Conservation (phyloP, 2,329 filamentous ascomycete genomes). For the Boeremia lycopersici region DNA sequence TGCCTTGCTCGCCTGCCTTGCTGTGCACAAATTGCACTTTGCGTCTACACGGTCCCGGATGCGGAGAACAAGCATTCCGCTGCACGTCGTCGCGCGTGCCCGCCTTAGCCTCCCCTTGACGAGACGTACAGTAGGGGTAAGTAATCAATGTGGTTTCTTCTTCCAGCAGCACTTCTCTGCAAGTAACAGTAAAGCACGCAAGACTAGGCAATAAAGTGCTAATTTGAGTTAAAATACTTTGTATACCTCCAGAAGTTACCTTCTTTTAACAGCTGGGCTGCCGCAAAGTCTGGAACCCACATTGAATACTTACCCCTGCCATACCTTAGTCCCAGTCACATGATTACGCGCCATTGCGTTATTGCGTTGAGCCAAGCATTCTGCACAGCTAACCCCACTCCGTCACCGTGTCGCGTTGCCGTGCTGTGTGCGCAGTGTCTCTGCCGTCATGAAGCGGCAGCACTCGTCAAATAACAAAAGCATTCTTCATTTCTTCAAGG, state of each 20-base stretch:
- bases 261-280: too few species aligned
- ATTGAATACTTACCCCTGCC: too few species aligned
- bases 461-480: slow-evolving; percentile 5
- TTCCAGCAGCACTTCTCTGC: too few species aligned
- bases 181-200: too few species aligned
- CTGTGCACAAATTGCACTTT: too few species aligned
- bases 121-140: too few species aligned
- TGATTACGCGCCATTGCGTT: slow-evolving; percentile 21
- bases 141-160: too few species aligned
- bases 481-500: slow-evolving; percentile 17
- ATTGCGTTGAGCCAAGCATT: slow-evolving; percentile 10
- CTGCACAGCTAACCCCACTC: slow-evolving; percentile 4
- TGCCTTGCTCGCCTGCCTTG: not conserved
- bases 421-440: not conserved
- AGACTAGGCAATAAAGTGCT: too few species aligned
- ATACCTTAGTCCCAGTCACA: too few species aligned
- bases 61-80: slow-evolving; percentile 26
- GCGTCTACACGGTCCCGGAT: slow-evolving; percentile 15
- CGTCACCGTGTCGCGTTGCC: not conserved
- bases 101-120: slow-evolving; percentile 1
- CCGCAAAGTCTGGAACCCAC: too few species aligned
- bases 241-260: too few species aligned
- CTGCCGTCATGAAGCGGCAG: slow-evolving; percentile 14
- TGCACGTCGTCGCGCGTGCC: slow-evolving; percentile 20
- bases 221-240: too few species aligned